These are phyloP conservation scores for Neurospora intermedia DNA, from an alignment of 495 filamentous ascomycete species.

Conservation along the genomic window DNA sequence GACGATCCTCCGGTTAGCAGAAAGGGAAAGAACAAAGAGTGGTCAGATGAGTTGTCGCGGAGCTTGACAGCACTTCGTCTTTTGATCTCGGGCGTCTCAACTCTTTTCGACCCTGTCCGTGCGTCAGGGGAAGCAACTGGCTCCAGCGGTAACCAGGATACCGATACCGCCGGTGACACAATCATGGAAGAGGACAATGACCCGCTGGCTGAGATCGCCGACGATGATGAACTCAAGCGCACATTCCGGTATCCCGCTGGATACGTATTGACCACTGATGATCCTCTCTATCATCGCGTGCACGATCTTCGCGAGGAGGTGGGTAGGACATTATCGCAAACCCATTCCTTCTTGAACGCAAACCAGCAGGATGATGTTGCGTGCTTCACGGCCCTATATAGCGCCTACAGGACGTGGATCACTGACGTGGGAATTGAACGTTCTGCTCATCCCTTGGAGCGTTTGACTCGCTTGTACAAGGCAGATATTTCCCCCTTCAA, in stretches of 20 bases:
- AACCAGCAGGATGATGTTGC: conserved; percentile 93
- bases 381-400: conserved; percentile 88
- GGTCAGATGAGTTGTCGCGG: conserved; percentile 91
- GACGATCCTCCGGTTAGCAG: conserved; percentile 78
- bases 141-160: conserved; percentile 28
- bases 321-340: conserved; percentile 69
- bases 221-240: conserved; percentile 73
- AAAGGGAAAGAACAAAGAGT: conserved; percentile 92
- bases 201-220: conserved; percentile 53
- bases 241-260: conserved; percentile 79
- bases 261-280: conserved; percentile 58
- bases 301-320: conserved; percentile 70
- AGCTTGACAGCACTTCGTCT: conserved; percentile 80
- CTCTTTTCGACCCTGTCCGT: conserved; percentile 72
- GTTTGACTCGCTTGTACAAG: conserved; percentile 67
- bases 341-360: conserved; percentile 70
- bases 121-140: conserved; percentile 40
- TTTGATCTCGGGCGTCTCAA: conserved; percentile 75
- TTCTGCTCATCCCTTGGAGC: conserved; percentile 85
- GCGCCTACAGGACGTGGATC: conserved; percentile 91
- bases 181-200: conserved; percentile 53
- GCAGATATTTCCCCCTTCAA: conserved; percentile 88
- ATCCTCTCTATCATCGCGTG: conserved; percentile 56
- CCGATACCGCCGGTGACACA: conserved; percentile 32
- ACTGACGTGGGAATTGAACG: conserved; percentile 94